These are phyloP conservation scores for Cytospora schulzeri DNA, from an alignment of 2,329 filamentous ascomycete genomes.

Conservation along the genomic window DNA sequence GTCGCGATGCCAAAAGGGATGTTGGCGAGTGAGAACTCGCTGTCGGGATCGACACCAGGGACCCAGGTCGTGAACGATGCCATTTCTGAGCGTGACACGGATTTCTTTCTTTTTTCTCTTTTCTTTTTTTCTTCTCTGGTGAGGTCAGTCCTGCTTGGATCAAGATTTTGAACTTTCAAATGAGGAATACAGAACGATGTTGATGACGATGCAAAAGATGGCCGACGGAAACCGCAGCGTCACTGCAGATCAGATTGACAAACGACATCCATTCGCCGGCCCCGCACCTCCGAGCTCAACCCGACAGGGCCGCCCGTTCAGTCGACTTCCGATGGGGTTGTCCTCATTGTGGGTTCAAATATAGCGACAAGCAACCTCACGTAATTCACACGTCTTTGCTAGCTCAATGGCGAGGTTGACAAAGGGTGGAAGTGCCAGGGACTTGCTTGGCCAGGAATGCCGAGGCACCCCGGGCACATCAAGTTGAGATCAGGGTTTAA, in stretches of 20 bases:
- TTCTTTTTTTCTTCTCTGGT: too few species aligned
- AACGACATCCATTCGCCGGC: too few species aligned
- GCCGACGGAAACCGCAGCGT: background rate
- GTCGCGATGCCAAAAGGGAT: constrained; percentile 78
- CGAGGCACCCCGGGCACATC: too few species aligned
- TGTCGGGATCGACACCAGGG: constrained; percentile 43
- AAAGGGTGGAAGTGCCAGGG: too few species aligned
- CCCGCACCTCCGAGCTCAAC: background rate
- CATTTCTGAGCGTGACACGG: background rate
- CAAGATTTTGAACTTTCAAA: background rate
- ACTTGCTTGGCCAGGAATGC: too few species aligned
- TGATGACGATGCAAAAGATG: too few species aligned
- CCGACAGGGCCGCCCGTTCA: background rate
- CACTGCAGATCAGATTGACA: background rate
- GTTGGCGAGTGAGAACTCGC: constrained; percentile 73
- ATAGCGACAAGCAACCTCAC: background rate
- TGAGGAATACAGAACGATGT: background rate
- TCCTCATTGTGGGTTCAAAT: background rate
- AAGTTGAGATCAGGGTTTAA: too few species aligned
- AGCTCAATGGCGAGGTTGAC: too few species aligned
- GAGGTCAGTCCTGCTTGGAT: too few species aligned
- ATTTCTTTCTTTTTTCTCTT: too few species aligned
- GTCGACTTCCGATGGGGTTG: background rate
- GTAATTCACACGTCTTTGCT: background rate
- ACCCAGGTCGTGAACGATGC: constrained; percentile 33